Conservation (phyloP, 768 basidiomycete species). For the Leccinum ochraceum region DNA sequence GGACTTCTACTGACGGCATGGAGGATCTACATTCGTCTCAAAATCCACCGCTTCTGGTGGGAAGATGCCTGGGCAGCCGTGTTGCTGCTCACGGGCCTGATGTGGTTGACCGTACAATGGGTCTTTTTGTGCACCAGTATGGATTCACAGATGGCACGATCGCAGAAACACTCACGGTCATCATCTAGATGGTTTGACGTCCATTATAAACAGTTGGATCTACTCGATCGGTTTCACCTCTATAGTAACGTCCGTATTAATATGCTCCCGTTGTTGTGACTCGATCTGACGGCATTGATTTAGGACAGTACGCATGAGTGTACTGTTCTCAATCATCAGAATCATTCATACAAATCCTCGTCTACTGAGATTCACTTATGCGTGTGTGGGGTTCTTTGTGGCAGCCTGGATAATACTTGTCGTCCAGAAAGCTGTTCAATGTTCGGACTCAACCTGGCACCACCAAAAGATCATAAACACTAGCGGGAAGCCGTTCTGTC, state of each 20-base stretch:
- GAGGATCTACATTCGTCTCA: constrained; percentile 21
- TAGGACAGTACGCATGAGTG: constrained; percentile 21
- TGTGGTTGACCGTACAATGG: constrained; percentile 18
- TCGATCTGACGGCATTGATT: not conserved
- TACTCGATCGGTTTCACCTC: constrained; percentile 11
- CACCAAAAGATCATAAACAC: not conserved
- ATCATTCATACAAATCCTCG: constrained; percentile 5
- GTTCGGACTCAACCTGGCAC: constrained; percentile 14
- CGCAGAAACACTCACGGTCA: not conserved
- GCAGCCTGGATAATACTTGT: constrained; percentile 10
- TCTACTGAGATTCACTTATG: constrained; percentile 14
- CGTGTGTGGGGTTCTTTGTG: constrained; percentile 8
- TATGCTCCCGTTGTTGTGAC: not conserved
- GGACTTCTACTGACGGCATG: constrained; percentile 21
- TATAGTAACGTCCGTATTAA: constrained; percentile 9
- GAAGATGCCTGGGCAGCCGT: constrained; percentile 20
- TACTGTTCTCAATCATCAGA: constrained; percentile 23
- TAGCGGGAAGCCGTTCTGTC: constrained; percentile 12
- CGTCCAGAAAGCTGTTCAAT: constrained; percentile 9
- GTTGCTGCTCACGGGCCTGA: constrained; percentile 11
- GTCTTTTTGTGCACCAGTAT: constrained; percentile 5
- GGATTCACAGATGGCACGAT: not conserved
- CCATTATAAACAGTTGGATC: constrained; percentile 12
- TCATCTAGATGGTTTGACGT: constrained; percentile 9
- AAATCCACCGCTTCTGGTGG: constrained; percentile 20